Evolutionary conservation across 2,329 filamentous ascomycete species (phyloP).

Genomic region (Fusarium sp.): DNA sequence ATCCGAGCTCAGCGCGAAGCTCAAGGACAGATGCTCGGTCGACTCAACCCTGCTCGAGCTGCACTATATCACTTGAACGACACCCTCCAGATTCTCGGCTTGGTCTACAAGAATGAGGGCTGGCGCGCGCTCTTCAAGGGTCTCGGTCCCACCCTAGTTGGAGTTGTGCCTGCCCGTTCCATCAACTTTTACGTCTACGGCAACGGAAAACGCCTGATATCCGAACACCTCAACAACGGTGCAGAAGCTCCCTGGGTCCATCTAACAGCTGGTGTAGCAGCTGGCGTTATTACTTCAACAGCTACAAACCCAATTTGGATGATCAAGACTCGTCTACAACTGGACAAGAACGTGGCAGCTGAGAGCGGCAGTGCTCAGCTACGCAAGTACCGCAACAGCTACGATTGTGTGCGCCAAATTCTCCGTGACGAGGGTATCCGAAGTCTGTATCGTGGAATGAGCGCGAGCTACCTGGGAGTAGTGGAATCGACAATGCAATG

Average conservation of each 20-base stretch:
- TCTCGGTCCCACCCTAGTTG: slow-evolving; percentile 89
- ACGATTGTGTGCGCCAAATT: slow-evolving; percentile 89
- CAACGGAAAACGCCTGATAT: slow-evolving; percentile 88
- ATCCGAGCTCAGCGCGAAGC: slow-evolving; percentile 77
- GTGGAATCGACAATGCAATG: slow-evolving; percentile 93
- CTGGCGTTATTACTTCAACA: slow-evolving; percentile 89
- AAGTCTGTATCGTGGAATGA: slow-evolving; percentile 91
- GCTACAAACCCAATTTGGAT: slow-evolving; percentile 98
- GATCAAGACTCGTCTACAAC: slow-evolving; percentile 91
- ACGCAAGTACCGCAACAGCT: slow-evolving; percentile 87
- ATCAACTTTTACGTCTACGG: slow-evolving; percentile 97
- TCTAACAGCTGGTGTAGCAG: slow-evolving; percentile 80
- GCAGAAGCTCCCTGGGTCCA: slow-evolving; percentile 83
- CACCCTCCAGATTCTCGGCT: slow-evolving; percentile 86
- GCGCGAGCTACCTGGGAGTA: slow-evolving; percentile 91
- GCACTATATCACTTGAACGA: slow-evolving; percentile 84
- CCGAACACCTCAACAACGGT: slow-evolving; percentile 79
- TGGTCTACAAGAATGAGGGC: slow-evolving; percentile 86
- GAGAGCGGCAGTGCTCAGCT: slow-evolving; percentile 66
- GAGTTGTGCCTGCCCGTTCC: slow-evolving; percentile 88
- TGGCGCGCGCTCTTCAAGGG: slow-evolving; percentile 93
- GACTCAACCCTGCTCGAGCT: slow-evolving; percentile 74
- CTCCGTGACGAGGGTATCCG: slow-evolving; percentile 83
- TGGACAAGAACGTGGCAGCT: slow-evolving; percentile 86
- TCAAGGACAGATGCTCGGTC: slow-evolving; percentile 62